phyloP scores from a whole-genome alignment of 305 asterid species.

The Fraxinus floribunda region DNA sequence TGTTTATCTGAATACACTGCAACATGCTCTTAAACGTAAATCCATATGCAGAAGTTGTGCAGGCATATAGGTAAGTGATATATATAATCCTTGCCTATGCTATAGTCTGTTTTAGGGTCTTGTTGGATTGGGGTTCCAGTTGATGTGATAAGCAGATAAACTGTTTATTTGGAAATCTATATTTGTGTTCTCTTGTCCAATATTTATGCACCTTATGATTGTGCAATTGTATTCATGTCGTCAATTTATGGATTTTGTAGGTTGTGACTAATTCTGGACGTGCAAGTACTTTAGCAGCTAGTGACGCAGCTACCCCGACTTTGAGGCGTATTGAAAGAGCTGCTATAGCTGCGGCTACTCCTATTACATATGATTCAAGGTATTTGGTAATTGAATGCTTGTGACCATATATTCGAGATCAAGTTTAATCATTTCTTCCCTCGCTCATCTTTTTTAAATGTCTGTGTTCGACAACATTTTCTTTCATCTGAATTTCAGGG shows the following conservation, averaged over 20 bases:
- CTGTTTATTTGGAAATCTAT: background rate
- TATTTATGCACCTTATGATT: background rate
- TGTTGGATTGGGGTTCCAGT: background rate
- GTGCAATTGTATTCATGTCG: background rate
- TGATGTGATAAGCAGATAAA: background rate
- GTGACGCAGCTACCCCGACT: conserved; percentile 97
- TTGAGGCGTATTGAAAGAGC: conserved; percentile 98
- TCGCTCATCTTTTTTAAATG: conserved; percentile 1
- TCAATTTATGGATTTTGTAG: conserved; percentile 37
- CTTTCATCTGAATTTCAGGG: conserved; percentile 50
- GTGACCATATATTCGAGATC: conserved; percentile 1
- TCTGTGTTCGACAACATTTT: conserved; percentile 13
- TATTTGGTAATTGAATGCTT: conserved; percentile 29
- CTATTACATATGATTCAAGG: conserved; percentile 94
- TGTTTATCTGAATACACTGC: background rate
- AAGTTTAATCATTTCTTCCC: conserved; percentile 7
- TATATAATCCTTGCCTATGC: background rate
- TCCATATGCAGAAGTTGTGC: background rate
- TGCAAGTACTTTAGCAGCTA: conserved; percentile 93
- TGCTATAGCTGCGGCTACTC: conserved; percentile 99
- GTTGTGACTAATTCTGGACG: conserved; percentile 99
- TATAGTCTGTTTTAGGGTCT: background rate
- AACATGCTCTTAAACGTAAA: background rate
- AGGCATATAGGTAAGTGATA: background rate
- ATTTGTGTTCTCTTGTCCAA: background rate